Conservation (phyloP, 345 rosid genomes). For the Salix dunnii region DNA sequence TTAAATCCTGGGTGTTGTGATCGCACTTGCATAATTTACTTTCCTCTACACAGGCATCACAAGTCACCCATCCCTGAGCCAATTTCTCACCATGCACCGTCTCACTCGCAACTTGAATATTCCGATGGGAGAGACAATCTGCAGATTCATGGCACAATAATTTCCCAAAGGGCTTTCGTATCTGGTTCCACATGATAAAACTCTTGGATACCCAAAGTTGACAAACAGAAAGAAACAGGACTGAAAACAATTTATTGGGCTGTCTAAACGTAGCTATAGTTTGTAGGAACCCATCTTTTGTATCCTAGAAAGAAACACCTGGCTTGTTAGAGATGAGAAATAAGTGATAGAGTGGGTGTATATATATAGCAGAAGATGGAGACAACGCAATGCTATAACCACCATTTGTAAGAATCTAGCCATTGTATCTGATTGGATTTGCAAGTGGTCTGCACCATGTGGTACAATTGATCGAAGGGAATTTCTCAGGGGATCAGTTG, state of each 20-base stretch:
- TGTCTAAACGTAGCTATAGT: too few species aligned
- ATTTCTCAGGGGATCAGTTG: not conserved
- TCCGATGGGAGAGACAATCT: constrained; percentile 15
- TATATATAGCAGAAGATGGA: not conserved
- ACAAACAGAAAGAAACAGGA: not conserved
- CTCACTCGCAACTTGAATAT: constrained; percentile 26
- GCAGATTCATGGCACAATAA: not conserved
- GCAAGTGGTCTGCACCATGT: not conserved
- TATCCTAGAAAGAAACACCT: not conserved
- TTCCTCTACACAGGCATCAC: constrained; percentile 42
- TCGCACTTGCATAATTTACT: constrained; percentile 26
- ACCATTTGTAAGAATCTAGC: not conserved
- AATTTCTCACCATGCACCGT: constrained; percentile 22
- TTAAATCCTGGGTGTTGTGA: not conserved
- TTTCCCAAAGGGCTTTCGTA: constrained; percentile 6
- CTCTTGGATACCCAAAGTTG: not conserved
- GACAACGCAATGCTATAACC: not conserved
- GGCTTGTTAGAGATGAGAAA: not conserved
- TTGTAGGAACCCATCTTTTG: not conserved
- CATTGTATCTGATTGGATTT: not conserved
- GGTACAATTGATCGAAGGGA: not conserved
- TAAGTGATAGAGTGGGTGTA: not conserved
- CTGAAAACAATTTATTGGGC: not conserved
- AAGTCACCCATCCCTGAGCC: constrained; percentile 13
- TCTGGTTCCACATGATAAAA: constrained; percentile 9